phyloP scores from a whole-genome alignment of 495 filamentous ascomycete genomes.

The Thermochaetoides thermophila region DNA sequence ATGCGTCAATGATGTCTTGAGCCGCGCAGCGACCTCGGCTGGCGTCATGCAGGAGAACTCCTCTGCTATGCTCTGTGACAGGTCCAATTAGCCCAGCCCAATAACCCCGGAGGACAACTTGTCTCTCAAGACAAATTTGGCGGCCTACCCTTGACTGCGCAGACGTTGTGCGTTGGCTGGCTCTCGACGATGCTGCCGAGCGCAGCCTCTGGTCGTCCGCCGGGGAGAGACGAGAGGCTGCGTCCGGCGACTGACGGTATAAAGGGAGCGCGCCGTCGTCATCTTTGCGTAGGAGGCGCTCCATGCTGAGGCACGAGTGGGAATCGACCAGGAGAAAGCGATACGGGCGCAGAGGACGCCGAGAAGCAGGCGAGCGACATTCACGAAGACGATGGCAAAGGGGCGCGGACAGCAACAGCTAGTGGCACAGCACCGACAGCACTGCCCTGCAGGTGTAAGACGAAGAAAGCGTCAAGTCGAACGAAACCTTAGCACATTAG shows the following conservation, averaged over 20 bases:
- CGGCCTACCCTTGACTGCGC: slow-evolving; percentile 29
- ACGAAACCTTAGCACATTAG: too few species aligned
- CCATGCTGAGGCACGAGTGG: slow-evolving; percentile 10
- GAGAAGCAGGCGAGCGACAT: slow-evolving; percentile 8
- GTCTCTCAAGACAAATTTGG: not conserved
- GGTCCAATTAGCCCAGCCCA: slow-evolving; percentile 3
- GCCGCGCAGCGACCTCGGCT: slow-evolving; percentile 59
- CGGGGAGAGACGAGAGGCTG: too few species aligned
- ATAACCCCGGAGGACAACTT: not conserved
- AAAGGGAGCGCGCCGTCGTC: slow-evolving; percentile 25
- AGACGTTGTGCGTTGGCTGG: slow-evolving; percentile 26
- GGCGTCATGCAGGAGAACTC: slow-evolving; percentile 46
- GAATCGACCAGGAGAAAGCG: not conserved
- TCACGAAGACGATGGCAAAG: too few species aligned
- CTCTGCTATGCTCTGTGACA: slow-evolving; percentile 30
- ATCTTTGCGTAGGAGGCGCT: slow-evolving; percentile 17
- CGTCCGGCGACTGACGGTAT: slow-evolving; percentile 10
- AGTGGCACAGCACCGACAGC: slow-evolving; percentile 2
- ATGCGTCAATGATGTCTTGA: slow-evolving; percentile 68
- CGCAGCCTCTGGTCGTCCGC: slow-evolving; percentile 1
- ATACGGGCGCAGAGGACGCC: slow-evolving; percentile 15
- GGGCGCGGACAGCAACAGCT: slow-evolving; percentile 15
- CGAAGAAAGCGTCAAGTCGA: too few species aligned
- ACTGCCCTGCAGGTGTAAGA: not conserved
- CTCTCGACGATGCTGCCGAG: slow-evolving; percentile 9